phyloP scores from a whole-genome alignment of 2,329 filamentous ascomycete species.

The Arachnopeziza araneosa region DNA sequence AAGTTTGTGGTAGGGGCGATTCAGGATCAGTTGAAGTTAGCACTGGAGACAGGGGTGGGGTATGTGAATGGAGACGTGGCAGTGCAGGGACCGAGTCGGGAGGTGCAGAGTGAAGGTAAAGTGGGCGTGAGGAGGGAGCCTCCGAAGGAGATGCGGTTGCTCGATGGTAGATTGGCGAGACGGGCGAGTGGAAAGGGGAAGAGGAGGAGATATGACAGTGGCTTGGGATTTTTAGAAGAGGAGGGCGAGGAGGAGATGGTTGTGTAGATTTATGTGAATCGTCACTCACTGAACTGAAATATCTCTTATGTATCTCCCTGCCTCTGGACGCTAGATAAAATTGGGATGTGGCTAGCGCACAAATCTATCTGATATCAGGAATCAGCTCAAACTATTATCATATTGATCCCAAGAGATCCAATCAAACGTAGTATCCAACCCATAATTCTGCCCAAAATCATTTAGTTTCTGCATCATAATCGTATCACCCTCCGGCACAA shows the following conservation, averaged over 20 bases:
- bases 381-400: neutral
- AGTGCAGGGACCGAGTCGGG: neutral
- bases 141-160: slow-evolving; percentile 15
- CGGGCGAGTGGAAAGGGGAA: slow-evolving; percentile 26
- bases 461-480: slow-evolving; percentile 1
- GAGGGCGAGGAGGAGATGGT: slow-evolving; percentile 34
- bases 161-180: slow-evolving; percentile 18
- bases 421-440: slow-evolving; percentile 8
- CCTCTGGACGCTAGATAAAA: too few species aligned
- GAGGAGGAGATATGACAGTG: slow-evolving; percentile 49
- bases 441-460: slow-evolving; percentile 2
- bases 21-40: slow-evolving; percentile 45
- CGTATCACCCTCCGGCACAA: neutral
- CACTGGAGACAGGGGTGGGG: slow-evolving; percentile 41
- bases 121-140: neutral
- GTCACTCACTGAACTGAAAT: neutral
- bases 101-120: slow-evolving; percentile 2
- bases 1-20: slow-evolving; percentile 43
- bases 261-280: neutral
- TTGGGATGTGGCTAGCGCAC: too few species aligned
- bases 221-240: slow-evolving; percentile 50
- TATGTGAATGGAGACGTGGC: slow-evolving; percentile 30
- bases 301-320: neutral
- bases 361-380: too few species aligned
- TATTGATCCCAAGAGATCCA: slow-evolving; percentile 12